Percentiles rank a stretch among this genome's conserved stretches.
phyloP scores from a whole-genome alignment of 805 yeast genomes.

The Myxozyma vanderwaltii region DNA sequence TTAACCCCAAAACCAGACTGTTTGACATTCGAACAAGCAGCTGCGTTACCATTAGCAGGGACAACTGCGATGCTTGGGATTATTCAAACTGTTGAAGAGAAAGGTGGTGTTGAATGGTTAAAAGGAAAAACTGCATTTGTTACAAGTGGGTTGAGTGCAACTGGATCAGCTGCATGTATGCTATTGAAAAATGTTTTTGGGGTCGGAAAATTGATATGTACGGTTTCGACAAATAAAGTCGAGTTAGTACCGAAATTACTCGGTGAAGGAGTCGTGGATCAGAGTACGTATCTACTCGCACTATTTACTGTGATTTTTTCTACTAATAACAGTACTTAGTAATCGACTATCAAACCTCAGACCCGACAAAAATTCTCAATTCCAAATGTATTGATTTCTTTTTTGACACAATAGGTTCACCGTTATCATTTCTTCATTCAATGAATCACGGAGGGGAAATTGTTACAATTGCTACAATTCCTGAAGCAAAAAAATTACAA shows the following conservation, averaged over 20 bases:
- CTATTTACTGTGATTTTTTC: background rate
- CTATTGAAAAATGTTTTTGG: constrained; percentile 34
- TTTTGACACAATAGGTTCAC: constrained; percentile 33
- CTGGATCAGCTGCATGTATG: constrained; percentile 33
- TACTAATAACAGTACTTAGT: background rate
- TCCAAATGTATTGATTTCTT: constrained; percentile 29
- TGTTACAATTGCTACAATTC: constrained; percentile 21
- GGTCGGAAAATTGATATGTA: constrained; percentile 29
- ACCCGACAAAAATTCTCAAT: constrained; percentile 22
- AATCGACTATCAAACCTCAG: constrained; percentile 35
- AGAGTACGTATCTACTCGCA: constrained; percentile 19
- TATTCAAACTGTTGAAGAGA: background rate
- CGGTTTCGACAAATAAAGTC: constrained; percentile 34
- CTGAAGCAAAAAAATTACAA: constrained; percentile 26
- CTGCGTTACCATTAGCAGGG: constrained; percentile 33
- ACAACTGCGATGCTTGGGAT: constrained; percentile 29
- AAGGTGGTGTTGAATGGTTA: background rate
- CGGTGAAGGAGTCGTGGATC: constrained; percentile 33
- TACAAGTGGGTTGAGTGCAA: constrained; percentile 28
- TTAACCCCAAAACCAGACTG: constrained; percentile 28
- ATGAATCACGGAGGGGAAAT: constrained; percentile 30
- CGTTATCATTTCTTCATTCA: constrained; percentile 17
- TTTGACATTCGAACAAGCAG: constrained; percentile 32
- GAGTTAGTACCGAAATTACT: constrained; percentile 19
- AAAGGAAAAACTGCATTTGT: constrained; percentile 33